Percentiles rank a stretch among this genome's conserved stretches.
Conservation (phyloP, 2,329 filamentous ascomycete genomes). For the Cercospora sesami region DNA sequence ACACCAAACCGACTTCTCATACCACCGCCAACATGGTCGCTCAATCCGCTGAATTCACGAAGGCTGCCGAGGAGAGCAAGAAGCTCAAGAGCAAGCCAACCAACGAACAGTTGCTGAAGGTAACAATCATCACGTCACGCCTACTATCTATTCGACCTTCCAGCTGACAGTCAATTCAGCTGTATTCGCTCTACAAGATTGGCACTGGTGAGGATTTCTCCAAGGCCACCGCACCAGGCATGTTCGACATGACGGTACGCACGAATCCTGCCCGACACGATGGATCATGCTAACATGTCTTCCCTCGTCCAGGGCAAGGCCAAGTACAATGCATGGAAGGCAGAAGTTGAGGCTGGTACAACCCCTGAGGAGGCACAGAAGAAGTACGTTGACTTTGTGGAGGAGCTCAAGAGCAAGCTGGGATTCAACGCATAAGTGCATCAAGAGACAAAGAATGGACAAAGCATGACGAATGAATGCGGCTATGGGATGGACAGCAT, state of each 20-base stretch:
- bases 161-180: conserved; percentile 42
- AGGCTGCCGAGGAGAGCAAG: conserved; percentile 66
- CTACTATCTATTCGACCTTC: background rate
- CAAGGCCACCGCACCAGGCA: conserved; percentile 56
- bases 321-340: conserved; percentile 77
- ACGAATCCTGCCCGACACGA: too few species aligned
- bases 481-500: background rate
- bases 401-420: conserved; percentile 68
- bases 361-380: conserved; percentile 69
- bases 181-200: conserved; percentile 53
- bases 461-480: conserved; percentile 1
- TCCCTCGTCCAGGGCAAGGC: conserved; percentile 55
- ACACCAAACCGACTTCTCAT: background rate
- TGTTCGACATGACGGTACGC: conserved; percentile 69
- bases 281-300: background rate
- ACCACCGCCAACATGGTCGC: conserved; percentile 10
- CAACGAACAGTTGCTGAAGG: conserved; percentile 65
- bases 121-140: conserved; percentile 29
- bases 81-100: conserved; percentile 66
- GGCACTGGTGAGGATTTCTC: conserved; percentile 42
- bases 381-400: conserved; percentile 71
- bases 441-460: background rate
- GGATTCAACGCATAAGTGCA: conserved; percentile 61
- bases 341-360: conserved; percentile 63
- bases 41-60: conserved; percentile 72